Evolutionary conservation across 2,329 filamentous ascomycete genomes (phyloP), one percentile per base, ranked within the genome.

Genomic region (Ceratocystis destructans): DNA sequence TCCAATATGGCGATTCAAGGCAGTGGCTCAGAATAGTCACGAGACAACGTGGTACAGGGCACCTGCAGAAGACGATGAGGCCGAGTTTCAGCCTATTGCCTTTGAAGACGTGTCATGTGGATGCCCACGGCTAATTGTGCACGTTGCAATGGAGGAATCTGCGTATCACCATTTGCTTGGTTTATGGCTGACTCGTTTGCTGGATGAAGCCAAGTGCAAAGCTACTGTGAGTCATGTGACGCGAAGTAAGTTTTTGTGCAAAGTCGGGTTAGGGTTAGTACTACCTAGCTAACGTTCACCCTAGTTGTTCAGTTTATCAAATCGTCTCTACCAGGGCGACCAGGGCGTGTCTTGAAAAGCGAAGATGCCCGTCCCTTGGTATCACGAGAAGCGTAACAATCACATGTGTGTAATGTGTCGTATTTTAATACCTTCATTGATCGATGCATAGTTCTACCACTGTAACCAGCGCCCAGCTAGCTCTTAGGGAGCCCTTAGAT

Each of bases 51-150:
- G 53, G 53, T 57, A 31, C 53, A 6, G 53, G 5, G 53, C 25
- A 7, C 22, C 25, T 25, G 53, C 53, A 22, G 22, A 20, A 12
- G 53, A 31, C 53, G 28, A 28, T 22, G 53, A 33, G 5, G 20
- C 25, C 25, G 53, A 12, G 12, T 57, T 57, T 28, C 25, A 31
- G 41, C 41, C 12, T 22, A 25, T 62, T 7, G 61, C 61, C 22
- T 46, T 62, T 22, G 61, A 62, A 15, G 37, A 62, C 41, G 61
- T 46, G n/a, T 62, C 61, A 44, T 41, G 37, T 28, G 37, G 33
- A 10, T 28, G 31, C 3, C 61, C 33, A 12, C 61, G 61, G 22
- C 22, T 62, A 5, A 62, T 62, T 46, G 33, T 62, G n/a, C 41
- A 44, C 25, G 37, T 46, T 8, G 22, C 33, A 7, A 28, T 62